Evolutionary conservation across 805 yeast genomes (phyloP), one percentile per base, ranked within the genome.

Genomic region (Starmera quercuum): DNA sequence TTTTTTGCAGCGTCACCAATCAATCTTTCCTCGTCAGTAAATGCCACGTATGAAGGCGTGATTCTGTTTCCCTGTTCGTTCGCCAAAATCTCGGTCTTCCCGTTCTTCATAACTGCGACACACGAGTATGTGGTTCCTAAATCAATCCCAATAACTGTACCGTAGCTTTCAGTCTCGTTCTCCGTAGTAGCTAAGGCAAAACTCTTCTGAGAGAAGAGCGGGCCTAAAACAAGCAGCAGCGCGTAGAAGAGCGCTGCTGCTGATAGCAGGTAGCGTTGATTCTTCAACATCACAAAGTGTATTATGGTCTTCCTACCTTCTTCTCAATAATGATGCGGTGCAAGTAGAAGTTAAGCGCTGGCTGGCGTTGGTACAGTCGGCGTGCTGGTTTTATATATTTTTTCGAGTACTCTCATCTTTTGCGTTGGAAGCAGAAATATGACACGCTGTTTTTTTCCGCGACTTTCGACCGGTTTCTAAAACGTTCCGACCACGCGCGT

Each of bases 11-110:
- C 95, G 58, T 87, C 96, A 59, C 96, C 96, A 41, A 87, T 87
- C 41, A 87, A 73, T 65, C 96, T 78, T 67, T 87, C 97, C 28
- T 84, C 85, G 33, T 82, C 90, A 16, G 87, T 83, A 66, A 87
- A 87, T 8, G 95, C 95, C 42, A 87, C 97, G 54, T 82, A 87
- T 2, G 95, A 85, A 19, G 97, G 97, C 14, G 97, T 87, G 51
- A 88, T 87, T 73, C 97, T 83, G 68, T 86, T 85, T 69, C 97
- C 97, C 68, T 87, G 97, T 64, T 87, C 96, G 56, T 87, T 87
- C 44, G 96, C 95, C 45, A 87, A 70, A 50, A 87, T 87, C 58
- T 87, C 97, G 33, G 90, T 95, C 54, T 87, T 73, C 53, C 88
- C 94, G 49, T 78, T 75, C 53, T 73, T 74, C 82, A 77, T 75